Percentiles rank a stretch among this genome's conserved stretches.
phyloP scores from a whole-genome alignment of 805 yeast species.

The Candida golubevii region DNA sequence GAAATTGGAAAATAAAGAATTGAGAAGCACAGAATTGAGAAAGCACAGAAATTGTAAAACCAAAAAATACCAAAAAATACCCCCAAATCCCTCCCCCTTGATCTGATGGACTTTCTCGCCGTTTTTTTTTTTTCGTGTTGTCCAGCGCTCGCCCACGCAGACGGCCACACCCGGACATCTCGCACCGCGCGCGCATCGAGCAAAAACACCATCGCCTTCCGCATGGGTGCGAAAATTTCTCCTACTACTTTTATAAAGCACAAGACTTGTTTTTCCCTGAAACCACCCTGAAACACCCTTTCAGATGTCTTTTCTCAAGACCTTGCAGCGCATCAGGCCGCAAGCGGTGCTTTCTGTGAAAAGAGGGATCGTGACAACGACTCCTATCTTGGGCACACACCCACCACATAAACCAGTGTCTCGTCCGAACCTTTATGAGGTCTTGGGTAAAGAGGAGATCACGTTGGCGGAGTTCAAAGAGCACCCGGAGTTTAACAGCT shows the following conservation, averaged over 20 bases:
- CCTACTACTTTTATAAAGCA: background rate
- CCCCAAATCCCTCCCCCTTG: too few relatives aligned
- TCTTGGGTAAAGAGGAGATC: constrained; percentile 7
- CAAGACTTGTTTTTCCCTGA: constrained; percentile 1
- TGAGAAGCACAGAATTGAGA: too few relatives aligned
- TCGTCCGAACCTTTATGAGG: constrained; percentile 8
- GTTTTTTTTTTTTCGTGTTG: too few relatives aligned
- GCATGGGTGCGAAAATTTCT: constrained; percentile 8
- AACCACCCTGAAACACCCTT: constrained; percentile 6
- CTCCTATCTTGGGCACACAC: background rate
- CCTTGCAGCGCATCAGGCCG: constrained; percentile 2
- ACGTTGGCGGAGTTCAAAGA: constrained; percentile 13
- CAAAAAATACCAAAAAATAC: too few relatives aligned
- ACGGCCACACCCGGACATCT: constrained; percentile 1
- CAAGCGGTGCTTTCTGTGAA: background rate
- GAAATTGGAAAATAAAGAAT: too few relatives aligned
- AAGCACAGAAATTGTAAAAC: too few relatives aligned
- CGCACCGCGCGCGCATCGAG: background rate
- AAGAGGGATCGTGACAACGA: constrained; percentile 1
- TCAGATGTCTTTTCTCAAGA: constrained; percentile 5
- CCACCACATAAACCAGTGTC: constrained; percentile 10
- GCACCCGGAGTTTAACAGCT: constrained; percentile 7
- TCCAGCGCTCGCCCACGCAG: too few relatives aligned
- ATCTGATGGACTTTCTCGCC: too few relatives aligned
- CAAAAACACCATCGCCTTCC: constrained; percentile 6